These are phyloP conservation scores for Mycena epipterygia DNA, from an alignment of 768 basidiomycete species.

Conservation along the genomic window DNA sequence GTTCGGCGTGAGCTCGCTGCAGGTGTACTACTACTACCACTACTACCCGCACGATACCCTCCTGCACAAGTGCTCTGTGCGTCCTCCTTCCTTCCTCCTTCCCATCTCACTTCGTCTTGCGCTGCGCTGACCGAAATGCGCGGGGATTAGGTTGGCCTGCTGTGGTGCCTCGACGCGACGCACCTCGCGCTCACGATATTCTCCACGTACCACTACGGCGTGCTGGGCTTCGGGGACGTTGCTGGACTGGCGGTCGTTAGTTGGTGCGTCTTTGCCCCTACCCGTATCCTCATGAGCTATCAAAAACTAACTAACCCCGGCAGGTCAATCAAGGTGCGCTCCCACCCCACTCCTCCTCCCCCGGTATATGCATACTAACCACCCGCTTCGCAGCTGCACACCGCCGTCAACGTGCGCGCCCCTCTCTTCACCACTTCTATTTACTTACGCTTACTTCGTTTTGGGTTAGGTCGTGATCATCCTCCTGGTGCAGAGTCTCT, in stretches of 20 bases:
- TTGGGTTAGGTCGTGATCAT: slow-evolving; percentile 60
- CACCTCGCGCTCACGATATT: slow-evolving; percentile 50
- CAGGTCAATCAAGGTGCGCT: no score
- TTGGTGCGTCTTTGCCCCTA: slow-evolving; percentile 51
- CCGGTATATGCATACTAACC: no score
- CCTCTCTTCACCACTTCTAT: no score
- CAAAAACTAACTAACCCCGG: no score
- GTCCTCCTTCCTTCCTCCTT: neutral
- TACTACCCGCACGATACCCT: slow-evolving; percentile 24
- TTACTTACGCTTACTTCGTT: no score
- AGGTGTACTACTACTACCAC: slow-evolving; percentile 35
- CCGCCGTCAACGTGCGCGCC: slow-evolving; percentile 58
- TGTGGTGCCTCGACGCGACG: slow-evolving; percentile 27
- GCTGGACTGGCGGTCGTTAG: slow-evolving; percentile 41
- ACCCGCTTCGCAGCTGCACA: slow-evolving; percentile 62
- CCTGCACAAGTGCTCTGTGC: slow-evolving; percentile 27
- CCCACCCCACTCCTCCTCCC: no score
- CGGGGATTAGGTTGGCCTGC: slow-evolving; percentile 24
- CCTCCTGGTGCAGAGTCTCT: slow-evolving; percentile 61
- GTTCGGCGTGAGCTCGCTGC: slow-evolving; percentile 31
- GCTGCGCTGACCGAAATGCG: no score
- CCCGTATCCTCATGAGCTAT: no score
- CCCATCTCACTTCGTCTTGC: no score
- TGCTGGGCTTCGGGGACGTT: slow-evolving; percentile 52
- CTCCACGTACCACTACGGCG: slow-evolving; percentile 52